phyloP scores from a whole-genome alignment of 108 stramenopile genomes.

The Discostella stelligeroides region DNA sequence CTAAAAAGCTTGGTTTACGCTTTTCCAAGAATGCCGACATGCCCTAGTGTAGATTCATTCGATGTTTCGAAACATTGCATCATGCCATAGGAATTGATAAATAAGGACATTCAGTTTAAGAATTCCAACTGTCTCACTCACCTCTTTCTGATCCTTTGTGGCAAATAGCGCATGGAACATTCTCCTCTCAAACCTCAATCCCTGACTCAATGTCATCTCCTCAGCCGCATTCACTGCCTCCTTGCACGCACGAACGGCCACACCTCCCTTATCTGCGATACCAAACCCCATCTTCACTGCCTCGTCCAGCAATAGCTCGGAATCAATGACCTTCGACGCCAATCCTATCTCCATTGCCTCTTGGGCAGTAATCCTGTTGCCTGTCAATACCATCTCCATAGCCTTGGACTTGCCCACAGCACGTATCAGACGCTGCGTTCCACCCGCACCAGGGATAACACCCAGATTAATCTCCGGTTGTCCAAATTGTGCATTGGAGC shows the following conservation, averaged over 20 bases:
- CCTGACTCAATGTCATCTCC: constrained; percentile 92
- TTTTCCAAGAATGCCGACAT: constrained; percentile 88
- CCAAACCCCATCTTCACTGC: constrained; percentile 87
- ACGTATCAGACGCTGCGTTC: constrained; percentile 95
- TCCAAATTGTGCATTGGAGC: constrained; percentile 93
- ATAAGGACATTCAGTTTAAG: not conserved
- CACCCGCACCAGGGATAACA: constrained; percentile 95
- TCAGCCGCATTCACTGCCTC: constrained; percentile 98
- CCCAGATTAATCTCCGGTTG: constrained; percentile 99
- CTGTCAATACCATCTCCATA: constrained; percentile 97
- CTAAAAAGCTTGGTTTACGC: constrained; percentile 70
- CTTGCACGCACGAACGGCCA: constrained; percentile 88
- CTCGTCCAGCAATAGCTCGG: constrained; percentile 77
- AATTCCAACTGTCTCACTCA: constrained; percentile 14
- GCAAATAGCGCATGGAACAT: constrained; percentile 98
- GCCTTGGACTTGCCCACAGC: constrained; percentile 98
- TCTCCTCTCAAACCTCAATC: constrained; percentile 93
- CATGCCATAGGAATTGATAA: not conserved
- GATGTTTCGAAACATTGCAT: not conserved
- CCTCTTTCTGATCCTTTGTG: constrained; percentile 98
- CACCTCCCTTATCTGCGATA: constrained; percentile 90
- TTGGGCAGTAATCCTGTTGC: constrained; percentile 89
- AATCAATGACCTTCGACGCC: constrained; percentile 89
- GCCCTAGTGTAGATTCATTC: constrained; percentile 25
- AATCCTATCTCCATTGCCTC: constrained; percentile 89